Percentiles rank a stretch among this genome's conserved stretches.
phyloP scores from a whole-genome alignment of 2,329 filamentous ascomycete genomes.

The Nectriaceae sp. region DNA sequence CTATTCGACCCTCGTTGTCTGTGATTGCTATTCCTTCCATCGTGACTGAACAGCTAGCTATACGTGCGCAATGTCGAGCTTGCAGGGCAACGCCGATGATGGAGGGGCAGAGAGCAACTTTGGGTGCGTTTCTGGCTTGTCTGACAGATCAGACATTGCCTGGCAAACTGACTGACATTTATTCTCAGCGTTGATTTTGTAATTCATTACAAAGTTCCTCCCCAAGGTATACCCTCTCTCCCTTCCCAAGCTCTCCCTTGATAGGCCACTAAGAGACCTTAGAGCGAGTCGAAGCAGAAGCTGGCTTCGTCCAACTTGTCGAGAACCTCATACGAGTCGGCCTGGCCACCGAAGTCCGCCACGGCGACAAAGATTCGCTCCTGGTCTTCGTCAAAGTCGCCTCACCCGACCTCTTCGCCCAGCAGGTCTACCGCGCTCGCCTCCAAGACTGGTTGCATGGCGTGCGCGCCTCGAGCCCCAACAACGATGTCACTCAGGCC shows the following conservation, averaged over 20 bases:
- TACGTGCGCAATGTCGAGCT: conserved; percentile 33
- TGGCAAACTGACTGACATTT: conserved; percentile 12
- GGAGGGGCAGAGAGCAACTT: conserved; percentile 39
- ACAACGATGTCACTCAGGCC: conserved; percentile 68
- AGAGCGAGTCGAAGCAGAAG: conserved; percentile 71
- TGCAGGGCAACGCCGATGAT: conserved; percentile 31
- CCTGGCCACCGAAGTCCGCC: conserved; percentile 85
- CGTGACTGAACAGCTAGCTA: not conserved
- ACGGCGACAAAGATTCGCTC: conserved; percentile 72
- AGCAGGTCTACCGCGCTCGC: conserved; percentile 82
- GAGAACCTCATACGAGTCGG: conserved; percentile 75
- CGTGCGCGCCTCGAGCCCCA: conserved; percentile 75
- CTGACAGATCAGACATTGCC: not conserved
- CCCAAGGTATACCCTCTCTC: conserved; percentile 53
- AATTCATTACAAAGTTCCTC: conserved; percentile 73
- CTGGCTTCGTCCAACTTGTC: conserved; percentile 77
- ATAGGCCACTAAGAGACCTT: conserved; percentile 8
- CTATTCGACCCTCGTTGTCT: not conserved
- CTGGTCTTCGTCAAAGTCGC: conserved; percentile 82
- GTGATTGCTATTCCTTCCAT: not conserved
- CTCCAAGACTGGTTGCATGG: conserved; percentile 94
- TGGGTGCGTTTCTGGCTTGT: conserved; percentile 34
- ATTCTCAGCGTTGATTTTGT: conserved; percentile 80
- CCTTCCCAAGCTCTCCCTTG: not conserved
- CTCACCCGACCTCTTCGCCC: conserved; percentile 71